Conservation (phyloP, 1,139 yeast species). For the Sugiyamaella paludigena region DNA sequence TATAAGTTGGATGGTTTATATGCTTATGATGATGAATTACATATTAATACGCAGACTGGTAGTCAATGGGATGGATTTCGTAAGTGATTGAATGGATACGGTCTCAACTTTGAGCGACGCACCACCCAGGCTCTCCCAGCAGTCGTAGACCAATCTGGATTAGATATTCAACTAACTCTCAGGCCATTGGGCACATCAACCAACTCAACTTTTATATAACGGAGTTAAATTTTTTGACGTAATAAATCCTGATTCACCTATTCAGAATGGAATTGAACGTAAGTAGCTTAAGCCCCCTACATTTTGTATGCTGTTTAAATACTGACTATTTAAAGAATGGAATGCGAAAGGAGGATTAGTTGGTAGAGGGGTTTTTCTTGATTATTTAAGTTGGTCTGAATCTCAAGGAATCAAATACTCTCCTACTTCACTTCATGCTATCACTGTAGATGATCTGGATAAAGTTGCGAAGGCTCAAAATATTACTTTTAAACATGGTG, state of each 20-base stretch:
- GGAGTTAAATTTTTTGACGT: conserved; percentile 9
- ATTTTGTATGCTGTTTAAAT: too few species aligned
- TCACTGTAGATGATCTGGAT: conserved; percentile 23
- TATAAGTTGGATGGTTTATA: background rate
- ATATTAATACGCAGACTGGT: conserved; percentile 30
- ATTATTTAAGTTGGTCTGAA: conserved; percentile 27
- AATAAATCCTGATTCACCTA: background rate
- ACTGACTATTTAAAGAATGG: too few species aligned
- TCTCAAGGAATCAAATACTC: conserved; percentile 10
- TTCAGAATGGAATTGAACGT: too few species aligned
- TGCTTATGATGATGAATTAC: conserved; percentile 29
- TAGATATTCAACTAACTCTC: too few species aligned
- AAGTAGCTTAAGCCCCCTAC: too few species aligned
- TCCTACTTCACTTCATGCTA: conserved; percentile 17
- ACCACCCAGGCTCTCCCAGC: too few species aligned
- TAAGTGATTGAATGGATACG: too few species aligned
- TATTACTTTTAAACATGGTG: conserved; percentile 29
- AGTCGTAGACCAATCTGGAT: too few species aligned
- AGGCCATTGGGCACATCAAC: conserved; percentile 10
- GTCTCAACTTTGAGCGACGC: too few species aligned
- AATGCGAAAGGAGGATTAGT: conserved; percentile 27
- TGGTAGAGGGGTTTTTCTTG: conserved; percentile 33
- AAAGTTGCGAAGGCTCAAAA: conserved; percentile 24
- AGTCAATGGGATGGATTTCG: conserved; percentile 34
- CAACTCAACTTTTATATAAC: conserved; percentile 5